A percentile compares a stretch with the other conserved stretches of the same genome.
phyloP scores from a whole-genome alignment of 768 basidiomycete species.

The Strobilomyces confusus region DNA sequence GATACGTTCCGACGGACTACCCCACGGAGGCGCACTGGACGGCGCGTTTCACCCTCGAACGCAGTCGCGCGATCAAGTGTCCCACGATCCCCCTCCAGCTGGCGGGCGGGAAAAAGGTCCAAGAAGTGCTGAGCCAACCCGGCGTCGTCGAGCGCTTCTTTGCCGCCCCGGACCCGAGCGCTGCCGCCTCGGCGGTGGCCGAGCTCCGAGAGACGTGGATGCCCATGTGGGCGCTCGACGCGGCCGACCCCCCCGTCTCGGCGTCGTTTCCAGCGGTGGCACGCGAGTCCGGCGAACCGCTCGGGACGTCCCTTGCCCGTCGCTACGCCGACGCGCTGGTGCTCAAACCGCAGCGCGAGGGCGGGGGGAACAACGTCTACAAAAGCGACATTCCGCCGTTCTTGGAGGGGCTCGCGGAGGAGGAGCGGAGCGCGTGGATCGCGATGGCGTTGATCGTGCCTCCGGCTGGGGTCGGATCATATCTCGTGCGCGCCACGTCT shows the following conservation, averaged over 20 bases:
- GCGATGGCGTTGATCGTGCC: slow-evolving; percentile 91
- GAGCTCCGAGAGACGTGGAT: slow-evolving; percentile 77
- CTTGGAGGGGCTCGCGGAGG: slow-evolving; percentile 54
- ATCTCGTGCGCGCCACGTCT: slow-evolving; percentile 69
- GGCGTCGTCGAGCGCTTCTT: slow-evolving; percentile 76
- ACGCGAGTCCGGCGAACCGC: slow-evolving; percentile 9
- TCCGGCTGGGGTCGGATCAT: slow-evolving; percentile 62
- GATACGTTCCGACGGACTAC: slow-evolving; percentile 83
- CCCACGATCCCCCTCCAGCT: slow-evolving; percentile 87
- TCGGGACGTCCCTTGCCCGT: slow-evolving; percentile 22
- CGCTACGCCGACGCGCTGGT: slow-evolving; percentile 55
- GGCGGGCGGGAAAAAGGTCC: slow-evolving; percentile 95
- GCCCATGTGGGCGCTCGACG: slow-evolving; percentile 78
- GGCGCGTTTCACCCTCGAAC: slow-evolving; percentile 76
- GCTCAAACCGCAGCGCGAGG: slow-evolving; percentile 96
- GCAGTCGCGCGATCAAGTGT: slow-evolving; percentile 86
- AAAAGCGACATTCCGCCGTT: slow-evolving; percentile 75
- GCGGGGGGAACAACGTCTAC: slow-evolving; percentile 96
- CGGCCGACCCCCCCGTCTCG: slow-evolving; percentile 5
- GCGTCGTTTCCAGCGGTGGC: neutral
- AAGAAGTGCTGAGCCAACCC: slow-evolving; percentile 76
- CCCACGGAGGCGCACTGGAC: slow-evolving; percentile 59
- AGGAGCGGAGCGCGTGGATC: slow-evolving; percentile 84
- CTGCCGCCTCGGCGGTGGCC: slow-evolving; percentile 28
- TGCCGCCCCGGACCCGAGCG: slow-evolving; percentile 31